phyloP scores from a whole-genome alignment of 371 early-diverging fungal genomes.

The Actinomortierella wolfii region DNA sequence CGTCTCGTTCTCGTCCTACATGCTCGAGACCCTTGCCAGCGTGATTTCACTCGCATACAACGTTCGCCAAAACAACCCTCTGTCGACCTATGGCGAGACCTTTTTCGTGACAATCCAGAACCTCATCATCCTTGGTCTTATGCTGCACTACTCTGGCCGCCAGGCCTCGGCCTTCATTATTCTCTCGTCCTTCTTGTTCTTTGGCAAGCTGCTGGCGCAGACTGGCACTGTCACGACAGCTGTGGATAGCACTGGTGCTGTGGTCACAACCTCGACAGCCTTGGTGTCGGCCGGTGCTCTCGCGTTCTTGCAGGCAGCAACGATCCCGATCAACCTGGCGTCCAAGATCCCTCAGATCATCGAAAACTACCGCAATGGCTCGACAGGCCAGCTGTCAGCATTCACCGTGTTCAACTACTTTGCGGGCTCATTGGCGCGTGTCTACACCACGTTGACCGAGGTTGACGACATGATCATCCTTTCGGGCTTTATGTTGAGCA shows the following conservation, averaged over 20 bases:
- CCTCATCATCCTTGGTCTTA: conserved; percentile 73
- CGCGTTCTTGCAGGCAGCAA: conserved; percentile 69
- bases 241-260: conserved; percentile 41
- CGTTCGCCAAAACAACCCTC: conserved; percentile 78
- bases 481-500: conserved; percentile 70
- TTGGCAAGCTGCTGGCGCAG: conserved; percentile 33
- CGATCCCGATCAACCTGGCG: conserved; percentile 80
- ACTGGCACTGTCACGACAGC: conserved; percentile 45
- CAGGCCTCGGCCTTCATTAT: conserved; percentile 35
- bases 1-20: conserved; percentile 75
- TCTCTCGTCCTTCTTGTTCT: conserved; percentile 28
- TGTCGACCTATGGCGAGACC: conserved; percentile 93
- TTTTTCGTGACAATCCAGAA: conserved; percentile 83
- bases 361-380: conserved; percentile 71
- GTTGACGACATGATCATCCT: conserved; percentile 81
- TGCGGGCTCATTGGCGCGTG: conserved; percentile 83
- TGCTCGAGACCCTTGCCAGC: conserved; percentile 84
- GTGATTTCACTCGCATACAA: conserved; percentile 87
- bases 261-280: conserved; percentile 48
- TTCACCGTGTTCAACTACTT: conserved; percentile 88
- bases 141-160: conserved; percentile 63
- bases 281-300: conserved; percentile 59
- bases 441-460: conserved; percentile 91
- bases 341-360: conserved; percentile 90
- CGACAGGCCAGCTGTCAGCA: conserved; percentile 91